Percentiles rank a stretch among this genome's conserved stretches.
phyloP scores from a whole-genome alignment of 257 asterid genomes.

The Craterostigma plantagineum region DNA sequence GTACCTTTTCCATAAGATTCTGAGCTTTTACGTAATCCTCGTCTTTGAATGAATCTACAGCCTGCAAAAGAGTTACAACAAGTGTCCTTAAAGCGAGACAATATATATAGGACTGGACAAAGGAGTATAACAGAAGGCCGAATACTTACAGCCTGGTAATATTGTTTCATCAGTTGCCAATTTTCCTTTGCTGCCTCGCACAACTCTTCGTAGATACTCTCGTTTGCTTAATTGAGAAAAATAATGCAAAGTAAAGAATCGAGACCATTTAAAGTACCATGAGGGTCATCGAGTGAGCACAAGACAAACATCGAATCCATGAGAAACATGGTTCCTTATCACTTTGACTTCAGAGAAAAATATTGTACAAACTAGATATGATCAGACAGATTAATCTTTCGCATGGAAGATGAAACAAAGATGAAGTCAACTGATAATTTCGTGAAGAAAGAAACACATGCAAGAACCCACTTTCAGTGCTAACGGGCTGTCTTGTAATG shows the following conservation, averaged over 20 bases:
- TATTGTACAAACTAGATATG: too few species aligned
- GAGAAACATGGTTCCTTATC: too few species aligned
- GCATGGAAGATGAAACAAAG: background rate
- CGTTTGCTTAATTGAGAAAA: conserved; percentile 27
- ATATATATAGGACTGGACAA: too few species aligned
- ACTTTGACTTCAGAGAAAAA: too few species aligned
- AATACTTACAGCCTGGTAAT: conserved; percentile 51
- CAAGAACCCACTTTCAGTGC: conserved; percentile 22
- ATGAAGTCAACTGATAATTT: conserved; percentile 1
- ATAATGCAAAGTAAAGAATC: conserved; percentile 6
- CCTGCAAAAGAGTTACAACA: too few species aligned
- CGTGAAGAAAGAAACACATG: conserved; percentile 1
- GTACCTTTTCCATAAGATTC: too few species aligned
- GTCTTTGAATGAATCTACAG: too few species aligned
- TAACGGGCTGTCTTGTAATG: conserved; percentile 24
- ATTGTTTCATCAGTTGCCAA: conserved; percentile 48
- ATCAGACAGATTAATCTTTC: background rate
- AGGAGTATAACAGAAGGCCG: background rate
- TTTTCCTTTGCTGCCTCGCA: conserved; percentile 42
- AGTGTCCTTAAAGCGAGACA: too few species aligned
- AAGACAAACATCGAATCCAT: background rate
- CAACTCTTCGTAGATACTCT: conserved; percentile 35
- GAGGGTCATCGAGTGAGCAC: background rate
- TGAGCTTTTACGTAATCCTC: too few species aligned
- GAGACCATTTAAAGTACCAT: background rate